These are phyloP conservation scores for Bremia lactucae DNA, from an alignment of 352 stramenopile species.

Conservation along the genomic window DNA sequence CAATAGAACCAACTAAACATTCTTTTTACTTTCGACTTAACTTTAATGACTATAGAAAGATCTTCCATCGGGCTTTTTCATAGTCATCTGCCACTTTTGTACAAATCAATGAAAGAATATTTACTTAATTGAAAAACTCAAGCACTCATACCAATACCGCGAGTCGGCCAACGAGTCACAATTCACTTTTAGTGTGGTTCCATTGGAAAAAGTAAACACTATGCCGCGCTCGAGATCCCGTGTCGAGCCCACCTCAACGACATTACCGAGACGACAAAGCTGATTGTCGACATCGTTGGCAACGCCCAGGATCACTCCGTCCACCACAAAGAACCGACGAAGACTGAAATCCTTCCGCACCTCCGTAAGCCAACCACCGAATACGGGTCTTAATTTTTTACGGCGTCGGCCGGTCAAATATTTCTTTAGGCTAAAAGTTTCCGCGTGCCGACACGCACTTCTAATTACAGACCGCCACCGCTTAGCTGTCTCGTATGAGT, in stretches of 20 bases:
- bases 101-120: constrained; percentile 15
- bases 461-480: constrained; percentile 59
- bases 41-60: constrained; percentile 1
- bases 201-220: constrained; percentile 48
- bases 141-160: constrained; percentile 66
- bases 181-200: constrained; percentile 51
- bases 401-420: constrained; percentile 54
- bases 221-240: constrained; percentile 57
- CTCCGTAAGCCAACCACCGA: constrained; percentile 71
- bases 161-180: constrained; percentile 61
- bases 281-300: constrained; percentile 76
- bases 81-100: constrained; percentile 18
- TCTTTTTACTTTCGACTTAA: constrained; percentile 2
- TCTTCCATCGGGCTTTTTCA: constrained; percentile 12
- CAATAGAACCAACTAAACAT: constrained; percentile 22
- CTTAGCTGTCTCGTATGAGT: constrained; percentile 71
- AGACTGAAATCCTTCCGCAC: constrained; percentile 29
- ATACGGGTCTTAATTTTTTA: constrained; percentile 59
- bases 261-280: constrained; percentile 46
- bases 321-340: constrained; percentile 70
- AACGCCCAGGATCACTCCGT: constrained; percentile 53
- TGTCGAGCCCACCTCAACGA: constrained; percentile 55
- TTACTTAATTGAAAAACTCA: constrained; percentile 36
- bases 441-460: constrained; percentile 32
- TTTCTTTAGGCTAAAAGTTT: constrained; percentile 55